Percentiles rank a stretch among this genome's conserved stretches.
Conservation (phyloP, 129 eudicot species). For the Chrysanthemum makinoi region DNA sequence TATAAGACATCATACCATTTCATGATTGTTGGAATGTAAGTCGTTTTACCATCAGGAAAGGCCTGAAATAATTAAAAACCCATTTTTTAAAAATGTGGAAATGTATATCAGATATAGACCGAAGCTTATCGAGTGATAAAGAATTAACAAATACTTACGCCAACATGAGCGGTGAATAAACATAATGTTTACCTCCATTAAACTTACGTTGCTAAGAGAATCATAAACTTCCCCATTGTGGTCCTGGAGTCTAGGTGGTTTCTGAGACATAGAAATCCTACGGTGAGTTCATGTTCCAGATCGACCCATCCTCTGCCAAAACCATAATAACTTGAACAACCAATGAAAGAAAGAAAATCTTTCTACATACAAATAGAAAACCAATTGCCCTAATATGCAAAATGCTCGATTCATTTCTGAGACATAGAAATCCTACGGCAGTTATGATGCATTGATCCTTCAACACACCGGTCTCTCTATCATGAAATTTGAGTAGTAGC, state of each 20-base stretch:
- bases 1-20: too few species aligned
- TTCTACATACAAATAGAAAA: constrained; percentile 5
- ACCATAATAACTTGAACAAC: constrained; percentile 9
- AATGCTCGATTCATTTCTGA: not conserved
- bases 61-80: too few species aligned
- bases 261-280: constrained; percentile 47
- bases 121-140: too few species aligned
- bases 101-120: too few species aligned
- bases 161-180: not conserved
- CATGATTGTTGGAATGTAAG: too few species aligned
- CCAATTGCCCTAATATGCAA: constrained; percentile 8
- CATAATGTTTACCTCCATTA: constrained; percentile 74
- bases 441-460: too few species aligned
- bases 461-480: too few species aligned
- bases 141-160: too few species aligned
- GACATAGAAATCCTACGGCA: too few species aligned
- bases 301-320: constrained; percentile 65
- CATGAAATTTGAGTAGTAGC: too few species aligned
- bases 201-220: constrained; percentile 68
- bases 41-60: too few species aligned
- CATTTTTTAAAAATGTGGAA: too few species aligned
- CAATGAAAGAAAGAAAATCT: not conserved
- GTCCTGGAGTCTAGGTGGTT: constrained; percentile 43
- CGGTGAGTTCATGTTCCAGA: constrained; percentile 59
- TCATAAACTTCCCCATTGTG: constrained; percentile 53